Percentiles rank a stretch among this genome's conserved stretches.
Conservation (phyloP, 2,329 filamentous ascomycete species). For the Cytospora chrysosperma region DNA sequence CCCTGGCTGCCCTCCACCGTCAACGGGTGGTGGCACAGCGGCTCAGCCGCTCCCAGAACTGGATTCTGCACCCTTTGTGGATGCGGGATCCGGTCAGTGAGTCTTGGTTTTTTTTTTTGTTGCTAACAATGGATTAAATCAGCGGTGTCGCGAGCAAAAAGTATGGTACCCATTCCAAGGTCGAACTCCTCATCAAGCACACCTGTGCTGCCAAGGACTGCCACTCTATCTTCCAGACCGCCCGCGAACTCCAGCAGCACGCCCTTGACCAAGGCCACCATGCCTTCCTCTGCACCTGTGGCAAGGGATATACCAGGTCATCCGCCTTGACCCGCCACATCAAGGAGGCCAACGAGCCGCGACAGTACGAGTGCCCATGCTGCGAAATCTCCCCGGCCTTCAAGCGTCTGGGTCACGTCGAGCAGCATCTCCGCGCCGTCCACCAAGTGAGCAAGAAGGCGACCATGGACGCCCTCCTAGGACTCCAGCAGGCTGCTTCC, state of each 20-base stretch:
- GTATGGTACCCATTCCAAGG: no score
- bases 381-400: not conserved
- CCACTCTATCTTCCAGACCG: not conserved
- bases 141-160: no score
- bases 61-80: not conserved
- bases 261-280: not conserved
- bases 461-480: not conserved
- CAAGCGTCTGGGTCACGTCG: not conserved
- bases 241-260: not conserved
- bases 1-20: no score
- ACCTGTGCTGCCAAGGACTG: not conserved
- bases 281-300: not conserved
- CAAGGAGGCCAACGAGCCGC: not conserved
- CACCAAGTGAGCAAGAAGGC: not conserved
- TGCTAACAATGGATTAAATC: no score
- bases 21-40: not conserved
- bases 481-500: not conserved
- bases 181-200: not conserved
- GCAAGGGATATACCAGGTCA: not conserved
- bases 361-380: not conserved
- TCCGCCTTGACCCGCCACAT: not conserved
- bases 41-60: not conserved
- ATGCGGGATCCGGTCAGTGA: not conserved
- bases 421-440: not conserved
- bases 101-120: slow-evolving; percentile 5